Evolutionary conservation across 768 basidiomycete genomes (phyloP), one percentile per base, ranked within the genome.

Genomic region (Jaapia argillacea): DNA sequence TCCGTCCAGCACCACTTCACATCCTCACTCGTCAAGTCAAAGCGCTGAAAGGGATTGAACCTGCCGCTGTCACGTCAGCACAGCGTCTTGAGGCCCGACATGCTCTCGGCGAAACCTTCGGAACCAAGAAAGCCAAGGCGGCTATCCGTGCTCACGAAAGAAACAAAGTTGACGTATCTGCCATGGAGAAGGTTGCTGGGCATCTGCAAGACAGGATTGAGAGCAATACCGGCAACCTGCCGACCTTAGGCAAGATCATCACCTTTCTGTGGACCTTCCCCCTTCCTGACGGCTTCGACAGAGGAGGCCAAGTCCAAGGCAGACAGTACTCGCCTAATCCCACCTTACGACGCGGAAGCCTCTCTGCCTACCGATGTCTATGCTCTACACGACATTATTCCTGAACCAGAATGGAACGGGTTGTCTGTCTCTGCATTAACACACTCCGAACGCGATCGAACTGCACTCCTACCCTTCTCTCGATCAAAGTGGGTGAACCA

Each of bases 111-210:
- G 83, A 91, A 59, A 77, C 85, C 1, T 99, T 99, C 50, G 94
- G 94, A 18, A 94, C 92, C 21, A 88, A 91, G 65, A 98, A 96
- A 58, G 89, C 91, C 36, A 85, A 89, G 60, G 76, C 78, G 6
- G 80, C 78, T 23, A 92, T 97, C 55, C 76, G 76, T 42, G 85
- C 90, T 3, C 75, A 74, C 42, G 91, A 93, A 62, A 75, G 94
- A 50, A 94, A 93, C 64, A 81, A 80, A 58, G 81, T 99, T 27
- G 91, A 96, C 64, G 78, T 86, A 16, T 68, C 71, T 45, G 89
- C 90, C 2, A 93, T 96, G 85, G 75, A 86, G 58, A 77, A 77
- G 6, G 88, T 89, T 26, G 80, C 80, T 51, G 75, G 73, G 45
- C 81, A 86, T 61, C 67, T 99, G 48, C 85, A 89, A 71, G 78